Evolutionary conservation across 2,329 filamentous ascomycete genomes (phyloP), one percentile per base, ranked within the genome.

Genomic region (Colletotrichum falcatum): DNA sequence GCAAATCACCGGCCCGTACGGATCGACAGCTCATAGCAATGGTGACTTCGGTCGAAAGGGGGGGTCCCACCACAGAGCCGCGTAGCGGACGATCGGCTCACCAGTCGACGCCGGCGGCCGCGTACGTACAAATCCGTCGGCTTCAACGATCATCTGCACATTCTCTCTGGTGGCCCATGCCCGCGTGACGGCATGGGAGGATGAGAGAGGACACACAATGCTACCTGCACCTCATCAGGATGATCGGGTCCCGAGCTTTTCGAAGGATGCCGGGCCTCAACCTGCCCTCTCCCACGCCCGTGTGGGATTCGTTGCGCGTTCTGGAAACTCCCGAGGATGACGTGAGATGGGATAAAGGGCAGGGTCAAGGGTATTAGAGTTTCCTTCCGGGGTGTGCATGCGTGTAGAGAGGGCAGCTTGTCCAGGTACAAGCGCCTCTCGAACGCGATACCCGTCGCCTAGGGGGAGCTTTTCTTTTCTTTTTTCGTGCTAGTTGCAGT

Each of bases 261-360:
- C 39, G 18, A 55, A 46, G 53, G n/a, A 44, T 9, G 20, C 23
- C 35, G 11, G n/a, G 37, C 55, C 33, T 37, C 53, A 35, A 37
- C 39, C 30, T 37, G 33, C 30, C 23, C 23, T 39, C 14, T 28
- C 18, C 39, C 51, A 20, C 28, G 6, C 33, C 53, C 12, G 42
- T 9, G 56, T 49, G 58, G 49, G 28, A 42, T 53, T 58, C 16
- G n/a, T 61, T 26, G 37, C 9, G n/a, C 18, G 8, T 51, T 58
- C 67, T 58, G 58, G 63, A 62, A 70, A 62, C 26, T 70, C 67
- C 51, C 55, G 64, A 70, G 33, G 61, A 70, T 61, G 67, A 70
- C 63, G 63, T 70, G 67, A 70, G 67, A 70, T 46, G 30, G 55
- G 14, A 39, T 39, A 39, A 37, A 35, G 46, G 42, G 51, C 56